Base-by-base conservation (phyloP, 2,329 filamentous ascomycete genomes). In the Alternaria sp. region DNA sequence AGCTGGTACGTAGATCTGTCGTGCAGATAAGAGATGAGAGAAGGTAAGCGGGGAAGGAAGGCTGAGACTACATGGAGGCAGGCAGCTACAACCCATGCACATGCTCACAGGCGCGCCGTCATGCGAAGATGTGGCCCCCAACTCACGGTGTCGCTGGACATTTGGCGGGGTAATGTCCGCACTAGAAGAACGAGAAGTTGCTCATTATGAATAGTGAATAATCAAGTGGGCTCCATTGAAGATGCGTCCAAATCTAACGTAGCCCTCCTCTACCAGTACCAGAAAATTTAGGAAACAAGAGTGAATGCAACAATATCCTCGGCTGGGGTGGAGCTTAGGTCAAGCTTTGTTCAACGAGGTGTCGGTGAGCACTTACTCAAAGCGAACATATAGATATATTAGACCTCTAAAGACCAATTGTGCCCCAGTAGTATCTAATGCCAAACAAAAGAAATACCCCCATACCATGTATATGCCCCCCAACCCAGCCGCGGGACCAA, bases 401-500 rank as follows among this genome's bases (percentile, higher is more conserved):
- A 53, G 44, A 28, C 9, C 15, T 54, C 23, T 46, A 46, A 45
- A 32, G 47, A 30, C 30, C 21, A 47, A 0, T 44, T 12, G 26
- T 43, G 36, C 11, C 25, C 25, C 49, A 32, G 40, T 45, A 43
- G 43, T 57, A 49, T 57, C 59, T 61, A 53, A 61, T 52, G 53
- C 36, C 17, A 17, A 46, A 61, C 53, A 61, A 57, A 61, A n/a
- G 53, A 52, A 57, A 61, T 54, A 28, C 25, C 46, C 46, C 36
- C 40, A 44, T 26, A 23, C 23, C 36, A 11, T 25, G 52, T 43
- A 54, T 43, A 40, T 54, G 52, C 32, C 55, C 17, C n/a, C 36
- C n/a, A 57, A 23, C n/a, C 17, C 40, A 30, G 17, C 23, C 54
- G n/a, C 49, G 49, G 10, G 5, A 51, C 49, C 49, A 32, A 23